Evolutionary conservation across 2,329 filamentous ascomycete genomes (phyloP), one percentile per base, ranked within the genome.

Genomic region (Monilinia polystroma): DNA sequence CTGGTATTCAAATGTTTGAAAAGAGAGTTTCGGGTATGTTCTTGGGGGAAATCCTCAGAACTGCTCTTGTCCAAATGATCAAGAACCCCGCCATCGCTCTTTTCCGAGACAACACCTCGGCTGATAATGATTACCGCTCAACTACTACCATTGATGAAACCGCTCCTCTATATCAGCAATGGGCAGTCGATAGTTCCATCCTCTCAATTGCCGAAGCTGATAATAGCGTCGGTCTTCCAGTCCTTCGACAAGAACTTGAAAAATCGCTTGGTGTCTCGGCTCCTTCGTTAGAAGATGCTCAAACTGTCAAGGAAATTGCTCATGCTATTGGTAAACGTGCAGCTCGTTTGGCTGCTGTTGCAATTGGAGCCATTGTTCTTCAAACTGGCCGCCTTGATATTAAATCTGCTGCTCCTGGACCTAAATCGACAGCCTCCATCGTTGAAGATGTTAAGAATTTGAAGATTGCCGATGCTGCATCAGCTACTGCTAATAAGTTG

Each of bases 21-120:
- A 99, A 99, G 84, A 90, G 94, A 58, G 90, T 99, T 20, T 97
- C 93, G 0, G 95, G 95, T 77, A 98, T 99, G 94, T 99, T 98
- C 81, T 80, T 99, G 59, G 95, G 95, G 65, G 95, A 99, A 78
- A 93, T 98, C 70, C 84, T 97, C 66, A 90, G 95, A 65, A 84
- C 92, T 55, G 88, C 89, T 20, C 81, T 97, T 29, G 78, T 95
- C 62, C 83, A 87, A 67, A 84, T 97, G 77, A 81, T 93, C 74
- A 84, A 90, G 73, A 84, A 91, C 72, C 82, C 87, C 38, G 77
- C 83, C 0, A 80, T 90, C 8, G 83, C 87, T 3, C 84, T 97
- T 47, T 96, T 97, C 84, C 85, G 84, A 73, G 90, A 93, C 73
- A 84, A 85, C 66, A 88, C 91, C 79, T 90, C 90, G 32, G 87